These are phyloP conservation scores for Leptographium galeiforme DNA, from an alignment of 2,329 filamentous ascomycete species.

Conservation along the genomic window DNA sequence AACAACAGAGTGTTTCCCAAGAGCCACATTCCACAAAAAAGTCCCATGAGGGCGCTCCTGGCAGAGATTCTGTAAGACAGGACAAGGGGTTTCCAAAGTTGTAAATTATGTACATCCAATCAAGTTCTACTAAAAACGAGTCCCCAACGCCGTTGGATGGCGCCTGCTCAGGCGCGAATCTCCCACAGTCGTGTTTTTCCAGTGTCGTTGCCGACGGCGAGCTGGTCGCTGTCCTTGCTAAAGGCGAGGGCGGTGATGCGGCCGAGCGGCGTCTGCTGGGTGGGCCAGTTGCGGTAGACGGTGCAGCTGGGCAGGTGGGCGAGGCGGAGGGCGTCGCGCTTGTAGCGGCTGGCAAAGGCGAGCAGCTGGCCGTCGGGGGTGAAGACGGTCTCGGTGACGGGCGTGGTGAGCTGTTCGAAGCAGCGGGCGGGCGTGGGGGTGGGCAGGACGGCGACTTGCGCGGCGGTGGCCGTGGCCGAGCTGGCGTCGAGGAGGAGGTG, in stretches of 20 bases:
- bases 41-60: slow-evolving; percentile 25
- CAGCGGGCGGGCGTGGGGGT: slow-evolving; percentile 51
- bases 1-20: slow-evolving; percentile 31
- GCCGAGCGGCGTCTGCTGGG: slow-evolving; percentile 74
- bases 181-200: slow-evolving; percentile 90
- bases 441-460: slow-evolving; percentile 35
- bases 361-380: slow-evolving; percentile 82
- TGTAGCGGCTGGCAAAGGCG: slow-evolving; percentile 73
- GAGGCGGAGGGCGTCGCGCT: slow-evolving; percentile 75
- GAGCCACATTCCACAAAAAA: slow-evolving; percentile 24
- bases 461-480: no score
- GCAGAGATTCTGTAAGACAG: not conserved
- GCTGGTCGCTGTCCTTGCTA: slow-evolving; percentile 47
- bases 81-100: not conserved
- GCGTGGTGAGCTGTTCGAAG: slow-evolving; percentile 79
- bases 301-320: slow-evolving; percentile 87
- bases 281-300: slow-evolving; percentile 96
- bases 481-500: slow-evolving; percentile 40
- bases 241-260: slow-evolving; percentile 66
- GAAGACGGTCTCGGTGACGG: slow-evolving; percentile 67
- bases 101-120: not conserved
- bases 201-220: slow-evolving; percentile 79
- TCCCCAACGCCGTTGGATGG: not conserved
- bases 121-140: no score
- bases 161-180: slow-evolving; percentile 43